Percentiles rank a stretch among this genome's conserved stretches.
These are phyloP conservation scores for Capsella rubella DNA, from an alignment of 441 rosid species.

Conservation along the genomic window DNA sequence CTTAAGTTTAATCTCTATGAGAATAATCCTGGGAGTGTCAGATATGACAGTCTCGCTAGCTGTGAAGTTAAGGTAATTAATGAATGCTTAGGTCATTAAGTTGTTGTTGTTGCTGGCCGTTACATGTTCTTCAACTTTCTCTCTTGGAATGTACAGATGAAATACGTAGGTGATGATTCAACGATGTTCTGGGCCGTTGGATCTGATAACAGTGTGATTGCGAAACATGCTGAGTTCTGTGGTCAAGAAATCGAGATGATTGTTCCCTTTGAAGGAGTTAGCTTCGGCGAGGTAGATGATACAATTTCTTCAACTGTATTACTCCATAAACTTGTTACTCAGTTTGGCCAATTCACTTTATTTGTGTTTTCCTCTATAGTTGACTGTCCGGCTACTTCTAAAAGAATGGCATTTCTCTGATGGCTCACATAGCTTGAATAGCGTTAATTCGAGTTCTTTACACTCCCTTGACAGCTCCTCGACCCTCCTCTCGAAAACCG, in stretches of 20 bases:
- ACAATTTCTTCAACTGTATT: not conserved
- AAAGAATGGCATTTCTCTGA: constrained; percentile 98
- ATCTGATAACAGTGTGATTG: constrained; percentile 70
- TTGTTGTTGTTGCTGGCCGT: constrained; percentile 3
- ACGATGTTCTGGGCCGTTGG: constrained; percentile 93
- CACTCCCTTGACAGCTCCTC: constrained; percentile 63
- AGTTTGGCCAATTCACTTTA: not conserved
- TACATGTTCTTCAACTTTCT: constrained; percentile 21
- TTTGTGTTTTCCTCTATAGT: constrained; percentile 47
- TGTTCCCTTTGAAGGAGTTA: constrained; percentile 89
- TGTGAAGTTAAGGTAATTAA: constrained; percentile 85
- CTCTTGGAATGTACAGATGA: constrained; percentile 57
- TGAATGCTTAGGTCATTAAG: not conserved
- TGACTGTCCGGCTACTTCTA: constrained; percentile 74
- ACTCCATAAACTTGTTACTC: not conserved
- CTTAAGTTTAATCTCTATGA: constrained; percentile 78
- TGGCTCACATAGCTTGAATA: constrained; percentile 76
- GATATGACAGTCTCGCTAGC: constrained; percentile 74
- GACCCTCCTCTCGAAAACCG: constrained; percentile 64
- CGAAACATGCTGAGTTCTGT: constrained; percentile 78
- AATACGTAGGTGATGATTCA: constrained; percentile 84
- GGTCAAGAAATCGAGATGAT: constrained; percentile 88
- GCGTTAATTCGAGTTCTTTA: constrained; percentile 50
- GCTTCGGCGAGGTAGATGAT: constrained; percentile 74
- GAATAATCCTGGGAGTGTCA: constrained; percentile 64